Evolutionary conservation across 495 filamentous ascomycete species (phyloP).

Genomic region (Penicillium chermesinum): DNA sequence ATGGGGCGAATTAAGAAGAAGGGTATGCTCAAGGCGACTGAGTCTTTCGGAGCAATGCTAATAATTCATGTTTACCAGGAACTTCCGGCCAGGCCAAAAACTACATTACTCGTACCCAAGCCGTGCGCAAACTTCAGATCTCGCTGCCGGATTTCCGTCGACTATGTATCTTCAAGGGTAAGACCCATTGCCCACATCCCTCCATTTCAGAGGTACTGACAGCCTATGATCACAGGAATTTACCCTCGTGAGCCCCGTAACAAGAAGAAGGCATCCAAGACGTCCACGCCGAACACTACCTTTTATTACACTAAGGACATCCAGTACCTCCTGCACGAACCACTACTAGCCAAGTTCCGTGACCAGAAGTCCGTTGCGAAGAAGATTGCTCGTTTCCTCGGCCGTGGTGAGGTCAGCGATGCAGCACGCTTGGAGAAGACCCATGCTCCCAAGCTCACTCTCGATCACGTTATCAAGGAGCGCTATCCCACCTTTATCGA

Average conservation of each 20-base stretch:
- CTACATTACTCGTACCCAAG: conserved; percentile 94
- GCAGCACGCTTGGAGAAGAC: conserved; percentile 80
- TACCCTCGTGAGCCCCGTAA: conserved; percentile 94
- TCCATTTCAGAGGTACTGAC: conserved; percentile 9
- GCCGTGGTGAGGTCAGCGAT: conserved; percentile 83
- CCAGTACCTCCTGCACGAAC: conserved; percentile 95
- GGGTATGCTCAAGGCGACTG: conserved; percentile 40
- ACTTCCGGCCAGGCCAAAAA: conserved; percentile 93
- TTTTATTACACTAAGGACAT: conserved; percentile 99
- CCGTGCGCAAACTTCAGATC: conserved; percentile 95
- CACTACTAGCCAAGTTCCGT: conserved; percentile 89
- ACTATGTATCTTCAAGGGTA: conserved; percentile 96
- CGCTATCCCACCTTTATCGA: conserved; percentile 97
- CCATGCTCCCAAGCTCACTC: conserved; percentile 74
- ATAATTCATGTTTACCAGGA: conserved; percentile 41
- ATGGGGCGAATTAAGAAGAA: conserved; percentile 95
- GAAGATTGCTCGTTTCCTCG: conserved; percentile 89
- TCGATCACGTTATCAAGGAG: conserved; percentile 96
- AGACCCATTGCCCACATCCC: not conserved
- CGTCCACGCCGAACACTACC: conserved; percentile 81
- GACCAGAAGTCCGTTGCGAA: conserved; percentile 94
- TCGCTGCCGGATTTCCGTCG: conserved; percentile 94
- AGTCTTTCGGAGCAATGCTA: conserved; percentile 13
- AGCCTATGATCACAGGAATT: conserved; percentile 55
- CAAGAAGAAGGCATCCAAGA: conserved; percentile 94